Conservation (phyloP, 2,329 filamentous ascomycete genomes). For the Domatiomyces catenatus region DNA sequence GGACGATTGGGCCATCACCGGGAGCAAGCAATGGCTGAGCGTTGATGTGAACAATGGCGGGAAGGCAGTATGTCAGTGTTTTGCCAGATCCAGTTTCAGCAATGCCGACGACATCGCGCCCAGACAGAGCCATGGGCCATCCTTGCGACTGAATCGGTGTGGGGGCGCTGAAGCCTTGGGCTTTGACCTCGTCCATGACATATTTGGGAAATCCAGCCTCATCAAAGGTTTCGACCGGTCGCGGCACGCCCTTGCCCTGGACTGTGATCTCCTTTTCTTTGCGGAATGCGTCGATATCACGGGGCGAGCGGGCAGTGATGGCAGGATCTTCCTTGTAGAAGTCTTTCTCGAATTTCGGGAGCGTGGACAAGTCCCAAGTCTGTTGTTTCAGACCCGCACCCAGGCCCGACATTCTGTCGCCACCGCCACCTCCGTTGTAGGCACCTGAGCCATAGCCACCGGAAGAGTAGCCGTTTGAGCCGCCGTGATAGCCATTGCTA, state of each 20-base stretch:
- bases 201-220: conserved; percentile 95
- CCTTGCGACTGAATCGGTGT: conserved; percentile 97
- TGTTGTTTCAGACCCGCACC: conserved; percentile 78
- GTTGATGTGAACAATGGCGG: conserved; percentile 98
- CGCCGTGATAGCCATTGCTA: conserved; percentile 27
- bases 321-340: conserved; percentile 94
- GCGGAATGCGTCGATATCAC: conserved; percentile 80
- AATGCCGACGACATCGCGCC: conserved; percentile 90
- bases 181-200: conserved; percentile 97
- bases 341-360: conserved; percentile 97
- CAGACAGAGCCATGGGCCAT: conserved; percentile 97
- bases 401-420: conserved; percentile 87
- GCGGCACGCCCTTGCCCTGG: conserved; percentile 65
- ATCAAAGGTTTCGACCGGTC: conserved; percentile 91
- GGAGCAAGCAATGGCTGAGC: conserved; percentile 90
- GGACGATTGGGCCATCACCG: conserved; percentile 89
- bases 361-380: conserved; percentile 60
- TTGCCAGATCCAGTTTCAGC: conserved; percentile 98
- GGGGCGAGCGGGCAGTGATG: conserved; percentile 56
- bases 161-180: conserved; percentile 82
- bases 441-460: conserved; percentile 20
- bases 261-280: conserved; percentile 72
- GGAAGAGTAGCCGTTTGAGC: conserved; percentile 36
- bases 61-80: conserved; percentile 95
- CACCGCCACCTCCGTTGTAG: conserved; percentile 46